Percentiles rank a stretch among this genome's conserved stretches.
phyloP scores from a whole-genome alignment of 768 basidiomycete species.

The Kwoniella mangroviensis region DNA sequence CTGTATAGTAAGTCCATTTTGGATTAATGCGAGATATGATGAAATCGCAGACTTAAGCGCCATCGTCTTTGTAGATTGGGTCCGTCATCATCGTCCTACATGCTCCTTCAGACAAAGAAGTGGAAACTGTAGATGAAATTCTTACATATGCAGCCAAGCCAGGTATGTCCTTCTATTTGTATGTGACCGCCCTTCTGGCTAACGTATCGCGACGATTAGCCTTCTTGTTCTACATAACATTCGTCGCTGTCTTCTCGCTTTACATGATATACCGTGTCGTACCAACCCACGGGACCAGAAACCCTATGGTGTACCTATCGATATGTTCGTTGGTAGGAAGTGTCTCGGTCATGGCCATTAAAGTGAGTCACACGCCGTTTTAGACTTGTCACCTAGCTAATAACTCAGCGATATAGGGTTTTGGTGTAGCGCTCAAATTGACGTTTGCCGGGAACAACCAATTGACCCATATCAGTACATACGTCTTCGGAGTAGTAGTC shows the following conservation, averaged over 20 bases:
- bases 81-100: conserved; percentile 94
- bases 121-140: conserved; percentile 92
- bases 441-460: conserved; percentile 93
- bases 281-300: conserved; percentile 82
- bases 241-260: conserved; percentile 76
- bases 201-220: conserved; percentile 61
- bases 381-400: neutral
- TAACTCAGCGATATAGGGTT: conserved; percentile 62
- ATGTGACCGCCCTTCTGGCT: neutral
- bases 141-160: conserved; percentile 90
- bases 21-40: neutral
- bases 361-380: conserved; percentile 57
- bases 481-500: conserved; percentile 85
- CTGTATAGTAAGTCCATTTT: conserved; percentile 50
- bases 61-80: conserved; percentile 63
- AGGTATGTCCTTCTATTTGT: conserved; percentile 62
- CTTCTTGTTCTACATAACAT: conserved; percentile 87
- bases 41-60: neutral
- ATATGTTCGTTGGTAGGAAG: conserved; percentile 96
- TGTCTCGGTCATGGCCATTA: conserved; percentile 98
- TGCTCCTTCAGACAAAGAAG: conserved; percentile 92
- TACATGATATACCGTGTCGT: conserved; percentile 85
- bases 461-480: conserved; percentile 92
- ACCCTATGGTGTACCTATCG: conserved; percentile 89
- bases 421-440: conserved; percentile 94